A percentile compares a stretch with the other conserved stretches of the same genome.
Evolutionary conservation across 2,329 filamentous ascomycete genomes (phyloP).

Genomic region (Monosporascus sp.): DNA sequence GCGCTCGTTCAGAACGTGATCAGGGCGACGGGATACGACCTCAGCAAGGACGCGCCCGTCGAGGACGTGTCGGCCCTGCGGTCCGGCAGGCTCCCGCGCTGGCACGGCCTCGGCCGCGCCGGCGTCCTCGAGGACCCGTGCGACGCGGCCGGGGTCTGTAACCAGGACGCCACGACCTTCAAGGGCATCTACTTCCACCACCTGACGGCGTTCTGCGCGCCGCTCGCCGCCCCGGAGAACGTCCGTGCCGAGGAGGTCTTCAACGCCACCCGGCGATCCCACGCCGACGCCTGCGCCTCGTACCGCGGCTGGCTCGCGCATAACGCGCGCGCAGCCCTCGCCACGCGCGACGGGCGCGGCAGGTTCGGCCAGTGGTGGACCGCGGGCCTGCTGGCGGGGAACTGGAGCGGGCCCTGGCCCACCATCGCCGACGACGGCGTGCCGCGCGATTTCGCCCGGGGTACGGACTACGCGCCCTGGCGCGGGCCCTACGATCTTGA

Average conservation of each 20-base stretch:
- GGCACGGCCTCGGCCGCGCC: slow-evolving; percentile 70
- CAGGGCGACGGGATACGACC: slow-evolving; percentile 69
- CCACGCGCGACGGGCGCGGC: slow-evolving; percentile 61
- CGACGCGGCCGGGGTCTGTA: slow-evolving; percentile 69
- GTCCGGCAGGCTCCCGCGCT: slow-evolving; percentile 42
- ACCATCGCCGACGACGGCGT: slow-evolving; percentile 33
- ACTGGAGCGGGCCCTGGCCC: slow-evolving; percentile 25
- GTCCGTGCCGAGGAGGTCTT: slow-evolving; percentile 22
- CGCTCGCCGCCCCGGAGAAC: slow-evolving; percentile 42
- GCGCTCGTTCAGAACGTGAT: slow-evolving; percentile 69
- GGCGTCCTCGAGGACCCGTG: slow-evolving; percentile 83
- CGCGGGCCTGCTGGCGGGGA: slow-evolving; percentile 36
- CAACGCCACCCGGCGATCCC: slow-evolving; percentile 31
- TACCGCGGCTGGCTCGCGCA: slow-evolving; percentile 74
- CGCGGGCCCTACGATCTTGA: slow-evolving; percentile 32
- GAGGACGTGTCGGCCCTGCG: slow-evolving; percentile 33
- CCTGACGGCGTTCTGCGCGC: slow-evolving; percentile 69
- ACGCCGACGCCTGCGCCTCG: slow-evolving; percentile 54
- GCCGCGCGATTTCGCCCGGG: slow-evolving; percentile 26
- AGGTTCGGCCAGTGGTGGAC: slow-evolving; percentile 90
- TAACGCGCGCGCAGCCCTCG: slow-evolving; percentile 69
- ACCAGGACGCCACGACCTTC: slow-evolving; percentile 82
- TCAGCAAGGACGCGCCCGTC: slow-evolving; percentile 35
- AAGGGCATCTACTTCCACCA: slow-evolving; percentile 96
- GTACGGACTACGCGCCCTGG: slow-evolving; percentile 43